Percentiles rank a stretch among this genome's conserved stretches.
phyloP scores from a whole-genome alignment of 2,329 filamentous ascomycete species.

The Phialocephala sp. region DNA sequence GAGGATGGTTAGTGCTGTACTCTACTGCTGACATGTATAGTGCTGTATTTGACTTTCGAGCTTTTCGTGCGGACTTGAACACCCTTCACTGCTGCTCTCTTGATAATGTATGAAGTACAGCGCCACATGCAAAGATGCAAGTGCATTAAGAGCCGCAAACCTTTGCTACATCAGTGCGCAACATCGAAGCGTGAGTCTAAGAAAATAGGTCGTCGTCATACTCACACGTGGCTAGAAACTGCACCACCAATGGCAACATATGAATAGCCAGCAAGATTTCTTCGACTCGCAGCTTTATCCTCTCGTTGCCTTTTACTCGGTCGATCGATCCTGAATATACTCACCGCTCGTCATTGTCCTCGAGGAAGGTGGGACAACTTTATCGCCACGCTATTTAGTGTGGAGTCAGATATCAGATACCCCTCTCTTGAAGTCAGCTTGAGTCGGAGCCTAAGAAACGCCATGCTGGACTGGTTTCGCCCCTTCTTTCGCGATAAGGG shows the following conservation, averaged over 20 bases:
- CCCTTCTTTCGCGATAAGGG: constrained; percentile 2
- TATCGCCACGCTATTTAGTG: background rate
- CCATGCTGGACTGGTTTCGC: background rate
- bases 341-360: background rate
- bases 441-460: background rate
- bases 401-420: background rate
- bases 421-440: background rate
- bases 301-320: background rate
- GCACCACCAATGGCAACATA: background rate
- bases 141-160: background rate
- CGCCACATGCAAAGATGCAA: background rate
- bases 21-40: constrained; percentile 1
- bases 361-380: background rate
- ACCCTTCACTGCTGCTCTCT: background rate
- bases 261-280: background rate
- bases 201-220: background rate
- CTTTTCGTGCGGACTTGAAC: background rate
- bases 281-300: background rate
- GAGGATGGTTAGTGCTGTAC: background rate
- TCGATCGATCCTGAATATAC: background rate
- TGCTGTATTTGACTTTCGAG: background rate
- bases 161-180: background rate
- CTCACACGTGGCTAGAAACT: background rate
- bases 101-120: background rate
- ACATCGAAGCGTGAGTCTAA: background rate